phyloP scores from a whole-genome alignment of 805 yeast genomes.

The Tetrapisispora pingtungensis region DNA sequence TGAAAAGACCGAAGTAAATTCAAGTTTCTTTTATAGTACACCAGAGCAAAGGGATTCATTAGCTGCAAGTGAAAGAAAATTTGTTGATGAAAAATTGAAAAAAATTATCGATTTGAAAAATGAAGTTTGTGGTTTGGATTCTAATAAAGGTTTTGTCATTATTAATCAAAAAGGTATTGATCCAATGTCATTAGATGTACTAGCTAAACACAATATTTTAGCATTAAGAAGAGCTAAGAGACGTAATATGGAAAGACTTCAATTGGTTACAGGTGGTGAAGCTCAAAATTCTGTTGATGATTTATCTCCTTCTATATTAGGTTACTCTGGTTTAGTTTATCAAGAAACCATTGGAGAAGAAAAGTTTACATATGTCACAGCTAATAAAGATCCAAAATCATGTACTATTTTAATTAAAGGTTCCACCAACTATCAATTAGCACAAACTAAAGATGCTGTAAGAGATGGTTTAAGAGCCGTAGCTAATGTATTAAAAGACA shows the following conservation, averaged over 20 bases:
- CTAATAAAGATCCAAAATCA: slow-evolving; percentile 78
- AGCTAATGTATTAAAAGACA: slow-evolving; percentile 79
- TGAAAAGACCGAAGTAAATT: slow-evolving; percentile 95
- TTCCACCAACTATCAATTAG: slow-evolving; percentile 77
- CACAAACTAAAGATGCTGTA: slow-evolving; percentile 92
- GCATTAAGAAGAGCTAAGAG: slow-evolving; percentile 97
- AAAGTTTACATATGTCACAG: slow-evolving; percentile 91
- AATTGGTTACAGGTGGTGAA: slow-evolving; percentile 91
- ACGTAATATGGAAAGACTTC: slow-evolving; percentile 98
- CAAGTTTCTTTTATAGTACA: slow-evolving; percentile 85
- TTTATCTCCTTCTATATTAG: slow-evolving; percentile 65
- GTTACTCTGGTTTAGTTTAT: slow-evolving; percentile 81
- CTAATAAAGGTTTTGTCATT: slow-evolving; percentile 74
- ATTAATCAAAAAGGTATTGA: slow-evolving; percentile 98
- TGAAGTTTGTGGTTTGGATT: slow-evolving; percentile 72
- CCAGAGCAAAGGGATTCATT: slow-evolving; percentile 95
- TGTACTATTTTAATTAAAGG: slow-evolving; percentile 91
- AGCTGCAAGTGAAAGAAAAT: slow-evolving; percentile 85
- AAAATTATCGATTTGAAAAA: slow-evolving; percentile 90
- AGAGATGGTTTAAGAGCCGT: slow-evolving; percentile 96
- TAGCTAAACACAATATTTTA: slow-evolving; percentile 85
- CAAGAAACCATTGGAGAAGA: slow-evolving; percentile 96
- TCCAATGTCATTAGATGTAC: slow-evolving; percentile 90
- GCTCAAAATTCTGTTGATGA: slow-evolving; percentile 98
- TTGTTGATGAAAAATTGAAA: slow-evolving; percentile 85